Evolutionary conservation across 192 early-diverging fungal genomes (phyloP), one percentile per base, ranked within the genome.

Genomic region (Dispira parvispora): DNA sequence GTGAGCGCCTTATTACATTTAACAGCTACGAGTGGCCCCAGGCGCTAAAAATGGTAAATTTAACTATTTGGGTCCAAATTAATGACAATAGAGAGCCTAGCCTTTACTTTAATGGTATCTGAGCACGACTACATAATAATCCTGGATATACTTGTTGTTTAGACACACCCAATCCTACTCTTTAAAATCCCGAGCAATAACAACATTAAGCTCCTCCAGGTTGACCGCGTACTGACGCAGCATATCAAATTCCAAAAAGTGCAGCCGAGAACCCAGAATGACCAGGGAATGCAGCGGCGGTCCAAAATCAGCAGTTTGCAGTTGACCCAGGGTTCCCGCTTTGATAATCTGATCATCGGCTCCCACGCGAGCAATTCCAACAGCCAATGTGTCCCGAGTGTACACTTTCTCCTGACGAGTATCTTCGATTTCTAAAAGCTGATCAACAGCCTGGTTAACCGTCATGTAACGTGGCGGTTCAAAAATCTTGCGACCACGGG

Each of bases 391-490:
- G 66, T 89, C 78, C 11, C 68, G 73, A 26, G 80, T 78, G 67
- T 88, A 97, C 2, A 84, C 89, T 21, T 83, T 76, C 64, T 86
- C 84, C 9, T 70, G 47, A 38, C 90, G 81, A 20, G 75, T 82
- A 14, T 90, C 91, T 70, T 94, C 92, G 43, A 96, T 78, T 75
- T 96, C 93, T 13, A 99, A 72, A 63, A 99, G 75, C 71, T 99
- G 94, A 64, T 88, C 81, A 46, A 91, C 80, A n/a, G 89, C 89
- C 65, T 84, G 82, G 75, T 96, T 94, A 62, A 95, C 81, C 12
- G 90, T 89, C 96, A 99, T 99, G 79, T 83, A 99, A 53, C 96
- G 83, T 63, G 96, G 96, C 14, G 94, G 91, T 74, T 99, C 96
- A 73, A 91, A 99, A 63, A 99, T 92, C 72, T 80, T 83, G 45